A percentile compares a stretch with the other conserved stretches of the same genome.
Conservation (phyloP, 1,139 yeast genomes). For the Saccharomycopsis hybrid region DNA sequence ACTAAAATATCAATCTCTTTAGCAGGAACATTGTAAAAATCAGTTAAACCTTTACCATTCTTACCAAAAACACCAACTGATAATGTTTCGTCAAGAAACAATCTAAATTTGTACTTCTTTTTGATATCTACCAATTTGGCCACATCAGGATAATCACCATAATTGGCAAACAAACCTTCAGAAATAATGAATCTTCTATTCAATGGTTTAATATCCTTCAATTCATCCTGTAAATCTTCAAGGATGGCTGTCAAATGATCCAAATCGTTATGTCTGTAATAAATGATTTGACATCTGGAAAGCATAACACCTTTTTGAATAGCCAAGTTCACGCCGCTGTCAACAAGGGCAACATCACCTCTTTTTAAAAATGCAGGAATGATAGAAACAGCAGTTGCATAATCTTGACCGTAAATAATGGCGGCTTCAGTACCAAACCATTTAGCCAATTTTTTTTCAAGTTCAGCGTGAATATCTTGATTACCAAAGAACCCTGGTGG, state of each 20-base stretch:
- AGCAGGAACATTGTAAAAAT: slow-evolving; percentile 56
- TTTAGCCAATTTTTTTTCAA: slow-evolving; percentile 68
- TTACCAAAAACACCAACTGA: slow-evolving; percentile 83
- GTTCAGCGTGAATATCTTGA: slow-evolving; percentile 81
- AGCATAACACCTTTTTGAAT: slow-evolving; percentile 84
- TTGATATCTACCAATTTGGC: slow-evolving; percentile 68
- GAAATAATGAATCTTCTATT: slow-evolving; percentile 86
- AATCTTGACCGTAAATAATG: slow-evolving; percentile 89
- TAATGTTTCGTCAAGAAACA: slow-evolving; percentile 79
- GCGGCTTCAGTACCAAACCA: slow-evolving; percentile 74
- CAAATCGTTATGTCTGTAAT: slow-evolving; percentile 86
- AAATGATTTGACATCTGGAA: slow-evolving; percentile 76
- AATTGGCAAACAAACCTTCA: slow-evolving; percentile 78
- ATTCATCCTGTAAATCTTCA: slow-evolving; percentile 47
- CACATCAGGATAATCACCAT: slow-evolving; percentile 77
- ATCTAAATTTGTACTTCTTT: slow-evolving; percentile 73
- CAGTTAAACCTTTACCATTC: slow-evolving; percentile 81
- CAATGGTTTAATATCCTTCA: slow-evolving; percentile 62
- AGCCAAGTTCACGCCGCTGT: slow-evolving; percentile 68
- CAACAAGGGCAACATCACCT: slow-evolving; percentile 90
- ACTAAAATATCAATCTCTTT: slow-evolving; percentile 73
- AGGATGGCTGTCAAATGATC: slow-evolving; percentile 71
- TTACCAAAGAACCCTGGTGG: slow-evolving; percentile 98
- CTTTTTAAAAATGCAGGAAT: slow-evolving; percentile 91
- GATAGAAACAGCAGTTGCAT: slow-evolving; percentile 90